These are phyloP conservation scores for Ceratopteris richardii DNA, from an alignment of 75 land plant species.

Conservation along the genomic window DNA sequence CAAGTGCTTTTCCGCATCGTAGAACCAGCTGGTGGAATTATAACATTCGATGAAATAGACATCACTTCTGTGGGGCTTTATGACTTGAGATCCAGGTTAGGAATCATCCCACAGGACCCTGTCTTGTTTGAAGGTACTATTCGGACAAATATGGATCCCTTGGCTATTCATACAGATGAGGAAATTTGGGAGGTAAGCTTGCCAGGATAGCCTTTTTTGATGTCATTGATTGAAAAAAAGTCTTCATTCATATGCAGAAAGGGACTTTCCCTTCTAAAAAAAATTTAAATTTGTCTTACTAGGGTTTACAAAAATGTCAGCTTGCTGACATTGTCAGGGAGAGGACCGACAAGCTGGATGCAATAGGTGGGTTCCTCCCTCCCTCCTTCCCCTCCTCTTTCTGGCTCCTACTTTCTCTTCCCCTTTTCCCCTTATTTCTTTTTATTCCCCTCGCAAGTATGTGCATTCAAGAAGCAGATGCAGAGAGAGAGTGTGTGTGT, in stretches of 20 bases:
- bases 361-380: neutral
- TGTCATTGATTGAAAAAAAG: no score
- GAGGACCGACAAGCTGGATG: conserved; percentile 4
- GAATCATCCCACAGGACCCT: conserved; percentile 51
- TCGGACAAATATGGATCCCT: conserved; percentile 34
- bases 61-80: conserved; percentile 27
- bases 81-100: conserved; percentile 32
- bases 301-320: conserved; percentile 93
- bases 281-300: conserved; percentile 1
- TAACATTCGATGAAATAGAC: conserved; percentile 36
- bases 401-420: no score
- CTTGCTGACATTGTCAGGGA: conserved; percentile 45
- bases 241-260: no score
- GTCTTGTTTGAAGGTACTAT: conserved; percentile 39
- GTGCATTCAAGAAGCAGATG: no score
- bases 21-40: conserved; percentile 31
- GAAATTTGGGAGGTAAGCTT: conserved; percentile 37
- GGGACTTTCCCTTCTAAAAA: neutral
- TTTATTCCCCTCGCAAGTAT: no score
- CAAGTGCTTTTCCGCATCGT: conserved; percentile 39
- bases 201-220: no score
- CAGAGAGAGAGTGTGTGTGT: no score
- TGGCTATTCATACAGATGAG: conserved; percentile 18
- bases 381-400: no score
- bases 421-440: no score